Base-by-base conservation (phyloP, 1,284 basidiomycete genomes). In the Cutaneotrichosporon spelunceum region DNA sequence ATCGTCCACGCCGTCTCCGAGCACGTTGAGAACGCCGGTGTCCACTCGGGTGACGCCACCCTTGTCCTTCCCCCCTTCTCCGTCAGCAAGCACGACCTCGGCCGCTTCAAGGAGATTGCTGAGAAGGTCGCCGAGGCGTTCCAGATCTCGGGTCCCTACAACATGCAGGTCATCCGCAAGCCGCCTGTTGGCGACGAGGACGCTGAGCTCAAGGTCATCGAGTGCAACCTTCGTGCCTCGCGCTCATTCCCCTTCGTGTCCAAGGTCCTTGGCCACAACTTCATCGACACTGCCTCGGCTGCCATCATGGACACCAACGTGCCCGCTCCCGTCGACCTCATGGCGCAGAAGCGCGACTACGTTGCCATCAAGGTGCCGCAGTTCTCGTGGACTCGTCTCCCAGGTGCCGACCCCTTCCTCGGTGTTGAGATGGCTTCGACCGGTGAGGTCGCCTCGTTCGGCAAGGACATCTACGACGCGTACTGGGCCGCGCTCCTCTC, bases 401-500 rank as follows among this genome's bases (percentile, higher is more conserved):
- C 82, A 19, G 77, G 77, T 64, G 94, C 95, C 19, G 95, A 98
- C 82, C 96, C 95, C 33, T 96, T 95, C 87, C 83, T 97, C 60
- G 93, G 93, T 65, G 93, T 96, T 65, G 93, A 98, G 83, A 99
- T 99, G 96, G 93, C 95, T 0, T 94, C 91, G 71, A 99, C 96
- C 7, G 96, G 95, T 59, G 95, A 99, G 79, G 93, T 99, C 23
- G 96, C 96, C n/a, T 88, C 90, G 67, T 99, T 99, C 76, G 96
- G 95, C 52, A 86, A 87, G 74, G 90, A 97, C 75, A 83, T 98
- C 45, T 88, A 94, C 73, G 96, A 99, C 79, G 96, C 95, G 11
- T 98, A 97, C 81, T 98, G 94, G 95, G 90, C 94, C 76, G 88
- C 91, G n/a, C 84, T 95, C 50, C 85, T 85, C 5, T 90, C 90